Evolutionary conservation across 495 filamentous ascomycete genomes (phyloP), one percentile per base, ranked within the genome.

Genomic region (Podospora didyma): DNA sequence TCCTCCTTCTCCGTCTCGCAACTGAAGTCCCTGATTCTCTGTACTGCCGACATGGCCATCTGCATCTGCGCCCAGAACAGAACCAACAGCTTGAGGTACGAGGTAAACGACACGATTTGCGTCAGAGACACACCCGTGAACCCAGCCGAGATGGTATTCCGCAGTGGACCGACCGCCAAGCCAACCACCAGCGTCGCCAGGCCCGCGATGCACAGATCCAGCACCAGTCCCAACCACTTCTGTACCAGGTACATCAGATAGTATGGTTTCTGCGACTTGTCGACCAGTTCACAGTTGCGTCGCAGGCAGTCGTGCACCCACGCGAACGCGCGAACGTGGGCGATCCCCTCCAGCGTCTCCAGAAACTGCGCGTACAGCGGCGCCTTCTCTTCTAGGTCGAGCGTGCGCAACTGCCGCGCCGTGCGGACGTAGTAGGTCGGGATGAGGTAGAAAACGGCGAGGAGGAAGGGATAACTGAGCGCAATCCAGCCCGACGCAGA

Each of bases 381-480:
- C 14, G 66, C 62, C 49, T 65, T 70, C 4, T 66, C 64, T 53
- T 78, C 73, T 6, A 78, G 75, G 51, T 85, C 82, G 1, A 87
- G 61, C 1, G 84, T 58, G 9, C 83, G 75, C 7, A 87, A 47
- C 54, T 86, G 84, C 4, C 81, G 76, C 0, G 79, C 80, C 1
- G 79, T 80, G 9, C 78, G 75, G 1, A 85, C 69, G 51, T 86
- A 86, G 64, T 77, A 74, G 4, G 63, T 68, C 53, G 85, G 82
- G 1, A 85, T 50, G 2, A 76, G 9, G 39, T 69, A 81, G 14
- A 82, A 20, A 9, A 72, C 53, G 3, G 69, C 24, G 45, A 69
- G 47, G 51, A 73, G 54, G 55, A 67, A 42, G 31, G 77, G 62
- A 49, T 53, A 53, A 28, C 52, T 62, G n/a, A 63, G 44, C 9